A percentile compares a stretch with the other conserved stretches of the same genome.
These are phyloP conservation scores for Tuber brumale DNA, from an alignment of 495 filamentous ascomycete genomes.

Conservation along the genomic window DNA sequence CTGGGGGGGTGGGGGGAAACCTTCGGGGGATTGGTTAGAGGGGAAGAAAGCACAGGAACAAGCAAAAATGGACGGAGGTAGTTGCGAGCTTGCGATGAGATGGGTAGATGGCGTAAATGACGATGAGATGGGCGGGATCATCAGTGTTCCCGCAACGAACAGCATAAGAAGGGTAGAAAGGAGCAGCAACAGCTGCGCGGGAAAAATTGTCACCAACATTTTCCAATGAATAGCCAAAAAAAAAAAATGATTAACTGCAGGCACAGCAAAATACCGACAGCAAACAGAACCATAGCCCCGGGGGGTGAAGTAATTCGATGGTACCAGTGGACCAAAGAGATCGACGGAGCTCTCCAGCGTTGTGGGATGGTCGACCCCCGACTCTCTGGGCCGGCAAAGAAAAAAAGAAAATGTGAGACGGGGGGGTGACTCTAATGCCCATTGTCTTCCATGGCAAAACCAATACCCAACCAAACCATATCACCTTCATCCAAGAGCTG, in stretches of 20 bases:
- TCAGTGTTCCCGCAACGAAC: background rate
- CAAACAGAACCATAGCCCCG: background rate
- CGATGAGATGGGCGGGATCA: constrained; percentile 1
- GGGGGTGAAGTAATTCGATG: background rate
- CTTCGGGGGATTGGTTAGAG: constrained; percentile 2
- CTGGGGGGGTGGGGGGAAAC: constrained; percentile 7
- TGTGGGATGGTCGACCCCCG: background rate
- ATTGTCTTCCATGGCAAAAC: background rate
- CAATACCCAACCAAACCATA: constrained; percentile 1
- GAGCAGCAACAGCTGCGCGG: background rate
- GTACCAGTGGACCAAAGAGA: constrained; percentile 1
- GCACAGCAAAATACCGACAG: background rate
- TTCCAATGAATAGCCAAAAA: background rate
- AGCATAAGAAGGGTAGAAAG: background rate
- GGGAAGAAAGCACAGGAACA: constrained; percentile 9
- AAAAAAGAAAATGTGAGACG: background rate
- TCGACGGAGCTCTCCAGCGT: constrained; percentile 1
- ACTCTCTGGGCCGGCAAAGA: constrained; percentile 1
- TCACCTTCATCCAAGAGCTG: background rate
- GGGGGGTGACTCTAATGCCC: background rate
- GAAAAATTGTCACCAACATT: background rate
- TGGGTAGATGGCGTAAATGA: background rate
- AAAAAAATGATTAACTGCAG: background rate
- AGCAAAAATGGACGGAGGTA: constrained; percentile 10
- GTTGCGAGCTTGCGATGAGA: constrained; percentile 5